Conservation (phyloP, 116 monocot species). For the Trichopus zeylanicus region DNA sequence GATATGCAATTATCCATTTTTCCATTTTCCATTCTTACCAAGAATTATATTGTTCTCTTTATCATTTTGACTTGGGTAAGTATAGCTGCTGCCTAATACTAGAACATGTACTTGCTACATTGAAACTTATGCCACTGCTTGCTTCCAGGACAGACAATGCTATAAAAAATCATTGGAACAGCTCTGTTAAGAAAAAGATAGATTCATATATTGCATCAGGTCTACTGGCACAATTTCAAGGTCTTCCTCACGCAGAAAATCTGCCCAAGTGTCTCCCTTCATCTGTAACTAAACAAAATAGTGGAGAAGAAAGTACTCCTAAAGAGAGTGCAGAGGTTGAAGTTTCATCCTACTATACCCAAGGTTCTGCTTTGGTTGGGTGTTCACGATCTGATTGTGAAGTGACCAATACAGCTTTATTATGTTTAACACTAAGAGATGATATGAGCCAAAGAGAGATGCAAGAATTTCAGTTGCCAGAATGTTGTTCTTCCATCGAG, state of each 20-base stretch:
- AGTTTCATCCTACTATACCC: constrained; percentile 54
- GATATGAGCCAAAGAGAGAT: constrained; percentile 13
- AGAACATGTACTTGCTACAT: no score
- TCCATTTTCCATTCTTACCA: no score
- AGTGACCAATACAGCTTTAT: constrained; percentile 12
- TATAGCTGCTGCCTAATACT: no score
- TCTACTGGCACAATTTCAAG: constrained; percentile 51
- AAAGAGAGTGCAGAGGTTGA: constrained; percentile 37
- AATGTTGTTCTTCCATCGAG: constrained; percentile 21
- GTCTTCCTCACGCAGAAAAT: constrained; percentile 23
- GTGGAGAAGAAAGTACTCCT: constrained; percentile 14
- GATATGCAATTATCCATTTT: no score
- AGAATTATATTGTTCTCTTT: no score
- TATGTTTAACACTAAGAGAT: constrained; percentile 16
- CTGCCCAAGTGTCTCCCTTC: constrained; percentile 6
- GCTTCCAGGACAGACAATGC: constrained; percentile 89
- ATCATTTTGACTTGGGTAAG: no score
- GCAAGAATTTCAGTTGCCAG: constrained; percentile 12
- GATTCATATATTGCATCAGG: constrained; percentile 64
- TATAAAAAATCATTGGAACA: constrained; percentile 99
- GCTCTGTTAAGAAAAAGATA: constrained; percentile 93
- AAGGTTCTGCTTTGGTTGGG: constrained; percentile 24
- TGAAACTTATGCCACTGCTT: no score
- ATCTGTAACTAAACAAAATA: constrained; percentile 20
- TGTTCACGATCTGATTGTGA: constrained; percentile 40